phyloP scores from a whole-genome alignment of 306 rosid species.

The Vigna unguiculata region DNA sequence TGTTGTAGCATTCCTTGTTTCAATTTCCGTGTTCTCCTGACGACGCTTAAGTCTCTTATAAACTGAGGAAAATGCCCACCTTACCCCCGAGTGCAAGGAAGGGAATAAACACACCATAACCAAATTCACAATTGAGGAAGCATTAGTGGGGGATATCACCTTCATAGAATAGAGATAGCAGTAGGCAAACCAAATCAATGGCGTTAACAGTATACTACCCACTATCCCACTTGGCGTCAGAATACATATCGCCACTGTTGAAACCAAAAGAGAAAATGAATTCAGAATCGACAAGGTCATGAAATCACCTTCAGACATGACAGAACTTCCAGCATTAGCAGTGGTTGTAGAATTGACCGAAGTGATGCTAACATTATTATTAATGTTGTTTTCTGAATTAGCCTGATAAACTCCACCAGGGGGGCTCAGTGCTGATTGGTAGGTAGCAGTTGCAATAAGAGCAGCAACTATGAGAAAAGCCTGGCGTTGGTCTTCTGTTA shows the following conservation, averaged over 20 bases:
- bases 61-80: not conserved
- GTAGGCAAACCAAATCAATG: slow-evolving; percentile 6
- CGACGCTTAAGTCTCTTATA: not conserved
- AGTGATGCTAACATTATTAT: too few species aligned
- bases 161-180: slow-evolving; percentile 9
- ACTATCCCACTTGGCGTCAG: slow-evolving; percentile 35
- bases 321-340: not conserved
- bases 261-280: slow-evolving; percentile 5
- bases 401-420: slow-evolving; percentile 1
- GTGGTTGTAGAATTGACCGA: too few species aligned
- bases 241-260: slow-evolving; percentile 23
- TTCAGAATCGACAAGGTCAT: not conserved
- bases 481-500: not conserved
- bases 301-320: too few species aligned
- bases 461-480: not conserved
- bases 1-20: not conserved
- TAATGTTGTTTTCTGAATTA: not conserved
- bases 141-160: not conserved
- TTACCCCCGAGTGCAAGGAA: not conserved
- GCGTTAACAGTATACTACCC: not conserved
- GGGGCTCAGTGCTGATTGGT: slow-evolving; percentile 15
- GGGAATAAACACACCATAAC: not conserved
- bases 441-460: not conserved
- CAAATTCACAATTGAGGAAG: not conserved
- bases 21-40: not conserved